A percentile compares a stretch with the other conserved stretches of the same genome.
Conservation (phyloP, 2,329 filamentous ascomycete genomes). For the Fusarium redolens region DNA sequence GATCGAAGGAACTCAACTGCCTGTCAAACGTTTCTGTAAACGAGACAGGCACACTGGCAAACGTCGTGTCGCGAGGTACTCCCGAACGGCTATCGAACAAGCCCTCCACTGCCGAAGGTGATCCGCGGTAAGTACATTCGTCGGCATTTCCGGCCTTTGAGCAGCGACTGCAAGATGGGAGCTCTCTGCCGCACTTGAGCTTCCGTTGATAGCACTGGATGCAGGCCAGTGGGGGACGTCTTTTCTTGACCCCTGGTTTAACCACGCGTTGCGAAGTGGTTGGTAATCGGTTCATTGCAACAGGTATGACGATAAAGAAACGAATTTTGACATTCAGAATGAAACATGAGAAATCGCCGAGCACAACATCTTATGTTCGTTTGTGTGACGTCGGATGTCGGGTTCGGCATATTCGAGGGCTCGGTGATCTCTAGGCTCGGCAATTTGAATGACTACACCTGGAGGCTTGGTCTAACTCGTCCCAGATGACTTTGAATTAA, state of each 20-base stretch:
- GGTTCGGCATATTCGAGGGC: not conserved
- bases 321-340: not conserved
- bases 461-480: not conserved
- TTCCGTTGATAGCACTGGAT: not conserved
- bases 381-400: not conserved
- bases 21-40: not conserved
- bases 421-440: not conserved
- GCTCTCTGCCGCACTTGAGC: not conserved
- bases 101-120: no score
- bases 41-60: no score
- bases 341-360: not conserved
- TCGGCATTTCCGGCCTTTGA: not conserved
- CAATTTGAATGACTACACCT: not conserved
- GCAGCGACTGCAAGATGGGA: not conserved
- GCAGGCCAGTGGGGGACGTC: not conserved
- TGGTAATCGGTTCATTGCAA: not conserved
- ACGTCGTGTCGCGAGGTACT: no score
- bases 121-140: not conserved
- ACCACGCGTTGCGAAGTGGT: not conserved
- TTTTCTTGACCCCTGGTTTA: not conserved
- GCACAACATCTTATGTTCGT: not conserved
- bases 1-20: accelerated
- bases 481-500: accelerated
- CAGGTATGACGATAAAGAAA: not conserved
- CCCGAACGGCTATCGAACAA: no score